Base-by-base conservation (phyloP, 306 rosid genomes). In the Cucurbita maxima region DNA sequence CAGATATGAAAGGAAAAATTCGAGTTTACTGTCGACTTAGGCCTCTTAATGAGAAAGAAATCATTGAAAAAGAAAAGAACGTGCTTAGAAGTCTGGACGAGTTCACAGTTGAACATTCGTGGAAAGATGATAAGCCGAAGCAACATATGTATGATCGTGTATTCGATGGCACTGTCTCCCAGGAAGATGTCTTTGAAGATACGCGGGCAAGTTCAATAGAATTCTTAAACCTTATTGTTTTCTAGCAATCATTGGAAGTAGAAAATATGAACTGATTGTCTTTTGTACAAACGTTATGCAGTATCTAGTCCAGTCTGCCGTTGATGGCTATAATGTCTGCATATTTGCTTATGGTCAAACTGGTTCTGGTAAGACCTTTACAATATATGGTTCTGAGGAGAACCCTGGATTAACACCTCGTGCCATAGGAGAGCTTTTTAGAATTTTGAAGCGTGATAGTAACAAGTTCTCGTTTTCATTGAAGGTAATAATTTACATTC, bases 1-100 rank as follows among this genome's bases (percentile, higher is more conserved):
- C 87, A 94, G 99, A 94, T 79, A 94, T 94, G 99, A 94, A 94
- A 88, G 99, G 99, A 58, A 94, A 94, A 84, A 91, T 94, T 14
- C 81, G 99, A 88, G 99, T 94, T 79, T 94, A 78, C 52, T 91
- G 99, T 79, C 89, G 99, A 25, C 70, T 83, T 58, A 80, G 99
- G 82, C 99, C 99, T 74, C 89, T 94, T 38, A 78, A 63, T 74
- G 92, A 82, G 41, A 94, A 89, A 73, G 99, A 94, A 80, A 80
- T 85, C 74, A 76, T 67, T 48, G 94, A 81, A 45, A 81, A 81
- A 71, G 92, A 86, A 72, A 86, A 72, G 76, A 68, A 80, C 34
- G 66, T 80, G 50, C 82, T 89, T 77, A 76, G 82, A 48, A 73
- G 77, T 37, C 22, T 77, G 4, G 97, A 94, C 19, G 99, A 94